A percentile compares a stretch with the other conserved stretches of the same genome.
These are phyloP conservation scores for Biancaea sappan DNA, from an alignment of 306 rosid genomes.

Conservation along the genomic window DNA sequence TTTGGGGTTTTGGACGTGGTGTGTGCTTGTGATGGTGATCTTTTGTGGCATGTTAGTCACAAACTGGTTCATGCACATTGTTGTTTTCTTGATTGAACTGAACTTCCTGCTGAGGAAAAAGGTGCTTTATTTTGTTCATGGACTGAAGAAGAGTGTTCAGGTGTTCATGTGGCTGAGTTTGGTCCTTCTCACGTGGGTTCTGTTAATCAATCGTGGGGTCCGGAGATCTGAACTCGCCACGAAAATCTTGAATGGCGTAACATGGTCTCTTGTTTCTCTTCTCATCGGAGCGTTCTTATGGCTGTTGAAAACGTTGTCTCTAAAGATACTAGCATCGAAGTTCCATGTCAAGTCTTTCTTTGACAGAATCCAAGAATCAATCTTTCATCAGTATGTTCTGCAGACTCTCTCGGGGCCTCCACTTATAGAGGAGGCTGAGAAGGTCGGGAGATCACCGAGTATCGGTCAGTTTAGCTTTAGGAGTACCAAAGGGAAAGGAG, in stretches of 20 bases:
- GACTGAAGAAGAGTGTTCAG: constrained; percentile 80
- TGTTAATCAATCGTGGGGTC: constrained; percentile 58
- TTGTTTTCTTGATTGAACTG: constrained; percentile 82
- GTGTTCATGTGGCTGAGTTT: constrained; percentile 75
- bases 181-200: constrained; percentile 74
- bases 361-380: constrained; percentile 88
- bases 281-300: constrained; percentile 80
- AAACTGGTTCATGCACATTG: constrained; percentile 65
- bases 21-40: constrained; percentile 72
- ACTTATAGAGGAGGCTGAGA: constrained; percentile 68
- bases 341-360: constrained; percentile 89
- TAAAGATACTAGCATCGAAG: constrained; percentile 75
- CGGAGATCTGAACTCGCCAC: constrained; percentile 46
- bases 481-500: constrained; percentile 52
- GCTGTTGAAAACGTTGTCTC: constrained; percentile 64
- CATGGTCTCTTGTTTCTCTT: constrained; percentile 74
- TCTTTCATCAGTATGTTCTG: constrained; percentile 80
- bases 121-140: constrained; percentile 91
- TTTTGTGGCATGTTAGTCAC: constrained; percentile 81
- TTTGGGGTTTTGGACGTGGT: constrained; percentile 83
- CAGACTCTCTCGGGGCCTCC: constrained; percentile 86
- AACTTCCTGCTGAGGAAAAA: constrained; percentile 86
- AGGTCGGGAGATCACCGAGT: constrained; percentile 50
- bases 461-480: constrained; percentile 66
- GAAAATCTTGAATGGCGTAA: constrained; percentile 52